A percentile compares a stretch with the other conserved stretches of the same genome.
These are phyloP conservation scores for Colletotrichum filicis DNA, from an alignment of 2,329 filamentous ascomycete genomes.

Conservation along the genomic window DNA sequence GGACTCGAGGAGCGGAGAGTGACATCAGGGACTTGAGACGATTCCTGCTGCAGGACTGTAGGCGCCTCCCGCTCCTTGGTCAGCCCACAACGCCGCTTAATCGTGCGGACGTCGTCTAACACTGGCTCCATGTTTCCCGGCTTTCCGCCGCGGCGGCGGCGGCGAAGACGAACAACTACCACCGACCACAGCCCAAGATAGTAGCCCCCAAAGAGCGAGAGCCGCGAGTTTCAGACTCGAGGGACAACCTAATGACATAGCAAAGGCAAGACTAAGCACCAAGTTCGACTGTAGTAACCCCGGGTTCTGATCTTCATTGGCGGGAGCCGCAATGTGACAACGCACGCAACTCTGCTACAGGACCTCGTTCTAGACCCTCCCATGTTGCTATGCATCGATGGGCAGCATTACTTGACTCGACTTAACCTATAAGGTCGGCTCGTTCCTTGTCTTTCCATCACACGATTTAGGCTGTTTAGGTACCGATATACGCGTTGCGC, in stretches of 20 bases:
- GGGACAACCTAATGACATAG: too few relatives aligned
- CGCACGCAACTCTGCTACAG: not conserved
- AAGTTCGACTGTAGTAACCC: not conserved
- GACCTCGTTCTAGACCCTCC: not conserved
- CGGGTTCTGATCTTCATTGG: not conserved
- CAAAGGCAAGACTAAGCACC: not conserved
- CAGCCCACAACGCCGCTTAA: slow-evolving; percentile 32
- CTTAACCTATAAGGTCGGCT: not conserved
- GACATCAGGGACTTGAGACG: slow-evolving; percentile 28
- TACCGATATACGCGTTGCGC: not conserved
- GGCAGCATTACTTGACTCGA: not conserved
- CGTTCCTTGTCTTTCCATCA: not conserved
- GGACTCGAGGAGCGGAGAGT: slow-evolving; percentile 3
- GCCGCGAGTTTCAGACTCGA: too few relatives aligned
- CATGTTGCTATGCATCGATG: not conserved
- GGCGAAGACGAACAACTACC: not conserved
- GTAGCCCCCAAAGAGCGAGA: too few relatives aligned
- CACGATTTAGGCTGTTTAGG: not conserved
- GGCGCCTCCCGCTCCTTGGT: slow-evolving; percentile 32
- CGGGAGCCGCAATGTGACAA: not conserved
- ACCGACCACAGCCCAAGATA: too few relatives aligned
- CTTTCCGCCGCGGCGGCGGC: not conserved
- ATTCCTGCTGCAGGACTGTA: slow-evolving; percentile 19
- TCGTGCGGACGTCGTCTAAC: slow-evolving; percentile 28
- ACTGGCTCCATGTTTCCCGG: slow-evolving; percentile 26